These are phyloP conservation scores for Papiliotrema terrestris DNA, from an alignment of 1,284 basidiomycete genomes.

Conservation along the genomic window DNA sequence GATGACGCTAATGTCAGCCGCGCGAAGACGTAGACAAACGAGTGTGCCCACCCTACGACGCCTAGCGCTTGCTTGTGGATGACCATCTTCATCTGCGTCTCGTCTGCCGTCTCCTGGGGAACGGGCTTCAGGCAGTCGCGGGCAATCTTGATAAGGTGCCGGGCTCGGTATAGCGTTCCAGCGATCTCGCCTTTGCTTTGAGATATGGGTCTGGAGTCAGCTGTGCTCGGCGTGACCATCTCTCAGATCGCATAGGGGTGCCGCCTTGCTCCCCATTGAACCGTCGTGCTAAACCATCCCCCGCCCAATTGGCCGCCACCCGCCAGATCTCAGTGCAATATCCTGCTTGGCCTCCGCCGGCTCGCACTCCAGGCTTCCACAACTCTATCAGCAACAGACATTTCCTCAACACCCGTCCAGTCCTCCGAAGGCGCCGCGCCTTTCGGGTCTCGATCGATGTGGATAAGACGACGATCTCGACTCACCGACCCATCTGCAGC, in stretches of 20 bases:
- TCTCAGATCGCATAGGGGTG: too few species aligned
- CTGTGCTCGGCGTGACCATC: neutral
- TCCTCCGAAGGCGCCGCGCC: too few species aligned
- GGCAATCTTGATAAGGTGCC: conserved; percentile 83
- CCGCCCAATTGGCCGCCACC: too few species aligned
- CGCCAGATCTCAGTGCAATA: too few species aligned
- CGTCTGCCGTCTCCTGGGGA: conserved; percentile 67
- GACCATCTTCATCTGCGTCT: conserved; percentile 73
- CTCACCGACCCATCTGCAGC: conserved; percentile 71
- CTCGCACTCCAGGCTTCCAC: too few species aligned
- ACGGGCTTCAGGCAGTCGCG: conserved; percentile 71
- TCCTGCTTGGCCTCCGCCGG: too few species aligned
- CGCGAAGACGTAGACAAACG: neutral
- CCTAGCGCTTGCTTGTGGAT: conserved; percentile 81
- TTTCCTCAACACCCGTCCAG: too few species aligned
- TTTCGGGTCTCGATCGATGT: too few species aligned
- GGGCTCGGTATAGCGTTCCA: conserved; percentile 74
- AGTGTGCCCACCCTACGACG: conserved; percentile 94
- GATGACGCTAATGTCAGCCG: conserved; percentile 19
- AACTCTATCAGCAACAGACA: too few species aligned
- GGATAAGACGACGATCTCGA: too few species aligned
- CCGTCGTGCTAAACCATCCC: too few species aligned
- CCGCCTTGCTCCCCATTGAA: too few species aligned
- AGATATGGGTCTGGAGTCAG: conserved; percentile 62
- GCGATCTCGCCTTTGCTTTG: conserved; percentile 74